A percentile compares a stretch with the other conserved stretches of the same genome.
phyloP scores from a whole-genome alignment of 257 asterid genomes.

The Gentiana macrophylla region DNA sequence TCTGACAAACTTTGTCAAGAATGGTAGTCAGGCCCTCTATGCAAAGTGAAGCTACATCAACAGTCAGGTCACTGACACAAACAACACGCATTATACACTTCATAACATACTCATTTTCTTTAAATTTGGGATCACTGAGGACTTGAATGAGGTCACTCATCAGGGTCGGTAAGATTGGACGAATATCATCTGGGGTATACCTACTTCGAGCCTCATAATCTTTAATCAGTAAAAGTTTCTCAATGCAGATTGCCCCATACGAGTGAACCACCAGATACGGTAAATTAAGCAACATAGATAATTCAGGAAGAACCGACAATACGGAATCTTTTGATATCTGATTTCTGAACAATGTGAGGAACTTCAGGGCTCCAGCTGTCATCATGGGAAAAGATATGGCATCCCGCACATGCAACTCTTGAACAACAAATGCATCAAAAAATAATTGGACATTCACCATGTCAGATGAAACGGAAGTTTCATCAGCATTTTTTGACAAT shows the following conservation, averaged over 20 bases:
- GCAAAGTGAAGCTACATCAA: conserved; percentile 74
- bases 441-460: conserved; percentile 78
- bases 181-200: conserved; percentile 59
- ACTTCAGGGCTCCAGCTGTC: conserved; percentile 91
- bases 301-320: conserved; percentile 69
- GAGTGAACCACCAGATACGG: conserved; percentile 93
- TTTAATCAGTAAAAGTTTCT: conserved; percentile 76
- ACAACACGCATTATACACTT: conserved; percentile 96
- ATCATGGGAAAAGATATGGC: conserved; percentile 72
- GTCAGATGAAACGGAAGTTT: conserved; percentile 74
- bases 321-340: conserved; percentile 64
- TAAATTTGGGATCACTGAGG: conserved; percentile 80
- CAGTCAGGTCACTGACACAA: conserved; percentile 64
- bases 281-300: conserved; percentile 56
- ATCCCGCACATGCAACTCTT: conserved; percentile 71
- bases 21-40: conserved; percentile 57
- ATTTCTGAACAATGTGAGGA: conserved; percentile 79
- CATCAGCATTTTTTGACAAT: conserved; percentile 85
- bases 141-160: conserved; percentile 78
- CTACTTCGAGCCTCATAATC: conserved; percentile 70
- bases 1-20: conserved; percentile 65
- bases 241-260: conserved; percentile 94
- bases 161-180: conserved; percentile 54
- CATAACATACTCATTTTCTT: conserved; percentile 95
- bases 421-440: conserved; percentile 73